Evolutionary conservation across 2,329 filamentous ascomycete genomes (phyloP).

Genomic region (Trichoderma polysporum): DNA sequence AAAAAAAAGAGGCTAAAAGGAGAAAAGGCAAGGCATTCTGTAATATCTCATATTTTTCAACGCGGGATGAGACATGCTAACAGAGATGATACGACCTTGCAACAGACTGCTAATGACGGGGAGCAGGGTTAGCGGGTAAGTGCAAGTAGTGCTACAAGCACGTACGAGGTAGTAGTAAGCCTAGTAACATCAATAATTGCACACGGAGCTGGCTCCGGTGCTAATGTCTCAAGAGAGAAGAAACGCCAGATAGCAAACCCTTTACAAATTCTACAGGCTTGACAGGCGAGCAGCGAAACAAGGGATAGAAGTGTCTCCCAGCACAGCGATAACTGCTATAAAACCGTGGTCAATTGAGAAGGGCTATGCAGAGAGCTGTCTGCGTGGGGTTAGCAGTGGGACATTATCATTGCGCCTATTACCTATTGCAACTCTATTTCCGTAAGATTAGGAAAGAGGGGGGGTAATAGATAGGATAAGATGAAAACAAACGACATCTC

Average conservation of each 20-base stretch:
- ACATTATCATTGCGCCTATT: not conserved
- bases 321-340: not conserved
- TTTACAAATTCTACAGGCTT: not conserved
- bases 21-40: not conserved
- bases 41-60: not conserved
- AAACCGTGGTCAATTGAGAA: not conserved
- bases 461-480: not conserved
- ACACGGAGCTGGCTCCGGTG: not conserved
- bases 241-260: not conserved
- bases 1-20: constrained; percentile 11
- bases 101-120: not conserved
- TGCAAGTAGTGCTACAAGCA: not conserved
- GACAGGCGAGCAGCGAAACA: not conserved
- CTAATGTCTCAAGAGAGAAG: not conserved
- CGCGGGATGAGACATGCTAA: not conserved
- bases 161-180: not conserved
- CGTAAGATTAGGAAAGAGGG: not conserved
- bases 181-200: not conserved
- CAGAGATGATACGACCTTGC: not conserved
- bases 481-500: not conserved
- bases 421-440: not conserved
- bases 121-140: not conserved
- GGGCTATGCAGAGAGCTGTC: not conserved
- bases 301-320: not conserved
- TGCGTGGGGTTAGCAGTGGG: not conserved